Conservation (phyloP, 768 basidiomycete species). For the Lactarius deliciosus region DNA sequence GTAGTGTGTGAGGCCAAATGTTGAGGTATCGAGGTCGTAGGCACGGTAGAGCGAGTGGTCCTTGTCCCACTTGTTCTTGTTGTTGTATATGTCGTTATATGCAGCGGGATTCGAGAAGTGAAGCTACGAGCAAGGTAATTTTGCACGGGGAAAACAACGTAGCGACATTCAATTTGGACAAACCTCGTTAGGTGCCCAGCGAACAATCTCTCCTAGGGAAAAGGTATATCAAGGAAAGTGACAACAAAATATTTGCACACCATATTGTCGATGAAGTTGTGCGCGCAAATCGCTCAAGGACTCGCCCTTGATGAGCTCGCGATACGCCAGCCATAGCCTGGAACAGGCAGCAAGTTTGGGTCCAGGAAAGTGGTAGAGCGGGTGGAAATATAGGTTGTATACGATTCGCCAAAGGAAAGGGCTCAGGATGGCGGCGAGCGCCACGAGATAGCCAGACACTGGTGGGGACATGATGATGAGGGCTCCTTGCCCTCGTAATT, state of each 20-base stretch:
- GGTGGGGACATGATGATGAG: too few relatives aligned
- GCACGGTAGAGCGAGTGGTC: slow-evolving; percentile 6
- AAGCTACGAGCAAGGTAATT: not conserved
- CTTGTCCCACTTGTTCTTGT: not conserved
- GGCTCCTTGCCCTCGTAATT: not conserved
- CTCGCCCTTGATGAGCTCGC: not conserved
- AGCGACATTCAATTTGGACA: not conserved
- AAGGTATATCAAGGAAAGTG: not conserved
- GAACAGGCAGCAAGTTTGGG: not conserved
- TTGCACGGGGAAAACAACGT: too few relatives aligned
- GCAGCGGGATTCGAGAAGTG: slow-evolving; percentile 10
- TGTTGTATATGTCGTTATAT: slow-evolving; percentile 5
- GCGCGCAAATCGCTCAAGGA: not conserved
- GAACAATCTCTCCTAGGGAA: not conserved
- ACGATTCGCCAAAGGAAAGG: not conserved
- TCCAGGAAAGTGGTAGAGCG: slow-evolving; percentile 1
- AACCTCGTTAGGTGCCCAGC: slow-evolving; percentile 9
- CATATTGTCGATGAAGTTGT: slow-evolving; percentile 1
- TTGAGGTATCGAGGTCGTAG: slow-evolving; percentile 2
- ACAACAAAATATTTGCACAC: not conserved
- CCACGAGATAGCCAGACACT: not conserved
- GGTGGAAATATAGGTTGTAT: not conserved
- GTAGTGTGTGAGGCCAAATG: slow-evolving; percentile 3
- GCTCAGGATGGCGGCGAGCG: not conserved
- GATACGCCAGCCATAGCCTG: not conserved